Base-by-base conservation (phyloP, 176 grass and related monocot genomes). In the Triticum monococcum region DNA sequence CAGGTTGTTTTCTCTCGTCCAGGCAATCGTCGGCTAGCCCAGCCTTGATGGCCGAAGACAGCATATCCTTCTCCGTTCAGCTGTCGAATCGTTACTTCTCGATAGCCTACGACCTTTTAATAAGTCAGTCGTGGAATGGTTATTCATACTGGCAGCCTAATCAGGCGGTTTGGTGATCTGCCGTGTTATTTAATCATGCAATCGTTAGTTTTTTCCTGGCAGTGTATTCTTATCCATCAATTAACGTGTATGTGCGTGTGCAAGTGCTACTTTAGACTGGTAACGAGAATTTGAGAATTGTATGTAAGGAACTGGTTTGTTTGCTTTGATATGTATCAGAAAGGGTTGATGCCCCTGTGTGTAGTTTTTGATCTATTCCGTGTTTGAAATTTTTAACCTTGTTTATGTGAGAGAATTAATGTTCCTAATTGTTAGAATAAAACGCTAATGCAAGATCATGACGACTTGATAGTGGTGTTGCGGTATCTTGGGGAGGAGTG, bases 1-100 rank as follows among this genome's bases (percentile, higher is more conserved):
- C 41, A 74, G 71, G 71, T 74, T 74, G 41, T 74, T 74, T 74
- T 74, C 40, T 74, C 40, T 74, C 71, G 71, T 48, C 71, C 71
- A 28, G 41, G 71, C 71, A 74, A 74, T 7, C 12, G 71, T 3
- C 71, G 71, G 7, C 13, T 72, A 72, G 69, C 5, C 9, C 2
- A 7, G 33, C 20, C 68, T 72, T 40, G 68, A 40, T 12, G 35
- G 68, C 3, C 7, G 1, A 38, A 40, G 68, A 11, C 35, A 72
- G 12, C 68, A 12, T n/a, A 71, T 71, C 35, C 33, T 72, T 72
- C 36, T 24, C 37, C 5, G 5, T 72, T 24, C 11, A 5, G 36
- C 11, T 12, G 36, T 23, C 5, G 3, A 9, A 68, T 7, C 8
- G 0, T 38, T 72, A 23, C 35, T 72, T 41, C 68, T 72, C 36